Evolutionary conservation across 768 basidiomycete genomes (phyloP), one percentile per base, ranked within the genome.

Genomic region (Daedalea quercina): DNA sequence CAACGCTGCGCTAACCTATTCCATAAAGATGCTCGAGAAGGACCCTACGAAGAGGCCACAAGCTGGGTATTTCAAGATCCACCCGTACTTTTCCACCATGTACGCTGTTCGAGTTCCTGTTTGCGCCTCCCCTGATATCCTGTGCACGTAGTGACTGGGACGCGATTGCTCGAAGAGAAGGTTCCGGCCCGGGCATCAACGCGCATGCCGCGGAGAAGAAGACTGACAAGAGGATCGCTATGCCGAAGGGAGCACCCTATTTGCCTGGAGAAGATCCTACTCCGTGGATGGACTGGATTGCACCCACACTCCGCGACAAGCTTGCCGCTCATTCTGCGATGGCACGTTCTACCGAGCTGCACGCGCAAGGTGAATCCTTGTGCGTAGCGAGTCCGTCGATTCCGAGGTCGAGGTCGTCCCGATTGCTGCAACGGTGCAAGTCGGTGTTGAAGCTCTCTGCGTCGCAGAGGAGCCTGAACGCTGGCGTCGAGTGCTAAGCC

Each of bases 1-100:
- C 20, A 17, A 3, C 11, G 22, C 23, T 15, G 17, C 1, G 44
- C 47, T 19, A 3, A 34, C 24, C 34, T 17, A 17, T 23, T 6
- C n/a, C 17, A 7, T 12, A 3, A 19, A 59, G 58, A 59, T 59
- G 58, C 47, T 59, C n/a, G 58, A 59, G 47, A 59, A 59, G 31
- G 53, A 56, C 25, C 58, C 58, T 6, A 42, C 25, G 37, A 56
- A 54, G 46, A 51, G 58, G 22, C 24, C 53, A 12, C 25, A 52
- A 23, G 47, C 54, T n/a, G 41, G 43, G n/a, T 53, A 56, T 42
- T 33, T 56, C 34, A 56, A 54, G 53, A 52, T 49, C 44, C 55
- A 59, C 17, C 46, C 45, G 7, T 59, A 52, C 50, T 59, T 59
- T 37, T 6, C 42, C 22, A 44, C 41, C 4, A 53, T 56, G 58